phyloP scores from a whole-genome alignment of 2,329 filamentous ascomycete genomes.

The Alternaria panax region DNA sequence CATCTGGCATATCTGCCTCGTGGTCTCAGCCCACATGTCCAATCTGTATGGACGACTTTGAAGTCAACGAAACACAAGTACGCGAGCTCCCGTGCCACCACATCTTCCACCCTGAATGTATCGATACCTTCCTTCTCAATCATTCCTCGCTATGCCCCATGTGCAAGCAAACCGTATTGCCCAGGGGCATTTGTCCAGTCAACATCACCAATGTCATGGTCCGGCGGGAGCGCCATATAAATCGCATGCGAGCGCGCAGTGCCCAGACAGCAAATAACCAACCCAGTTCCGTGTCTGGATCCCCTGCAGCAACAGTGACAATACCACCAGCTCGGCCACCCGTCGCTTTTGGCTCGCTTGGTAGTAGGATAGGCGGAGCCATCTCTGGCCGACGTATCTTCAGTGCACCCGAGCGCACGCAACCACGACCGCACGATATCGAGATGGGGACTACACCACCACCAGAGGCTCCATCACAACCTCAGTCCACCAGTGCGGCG shows the following conservation, averaged over 20 bases:
- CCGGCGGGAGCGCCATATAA: slow-evolving; percentile 75
- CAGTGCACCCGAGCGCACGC: slow-evolving; percentile 36
- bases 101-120: slow-evolving; percentile 91
- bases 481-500: neutral
- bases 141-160: slow-evolving; percentile 88
- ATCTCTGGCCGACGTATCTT: slow-evolving; percentile 41
- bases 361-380: slow-evolving; percentile 34
- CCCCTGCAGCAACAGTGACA: neutral
- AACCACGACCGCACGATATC: slow-evolving; percentile 34
- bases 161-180: slow-evolving; percentile 85
- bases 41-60: slow-evolving; percentile 88
- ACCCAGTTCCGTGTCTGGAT: slow-evolving; percentile 1
- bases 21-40: slow-evolving; percentile 82
- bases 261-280: slow-evolving; percentile 15
- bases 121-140: slow-evolving; percentile 80
- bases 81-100: slow-evolving; percentile 89
- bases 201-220: slow-evolving; percentile 80
- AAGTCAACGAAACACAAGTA: slow-evolving; percentile 73
- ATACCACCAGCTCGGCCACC: slow-evolving; percentile 11
- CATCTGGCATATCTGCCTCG: slow-evolving; percentile 17
- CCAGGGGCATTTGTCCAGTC: slow-evolving; percentile 63
- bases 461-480: neutral
- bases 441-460: slow-evolving; percentile 35
- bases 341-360: slow-evolving; percentile 31
- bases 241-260: slow-evolving; percentile 64